Base-by-base conservation (phyloP, 352 stramenopile genomes). In the Pythium sp. region DNA sequence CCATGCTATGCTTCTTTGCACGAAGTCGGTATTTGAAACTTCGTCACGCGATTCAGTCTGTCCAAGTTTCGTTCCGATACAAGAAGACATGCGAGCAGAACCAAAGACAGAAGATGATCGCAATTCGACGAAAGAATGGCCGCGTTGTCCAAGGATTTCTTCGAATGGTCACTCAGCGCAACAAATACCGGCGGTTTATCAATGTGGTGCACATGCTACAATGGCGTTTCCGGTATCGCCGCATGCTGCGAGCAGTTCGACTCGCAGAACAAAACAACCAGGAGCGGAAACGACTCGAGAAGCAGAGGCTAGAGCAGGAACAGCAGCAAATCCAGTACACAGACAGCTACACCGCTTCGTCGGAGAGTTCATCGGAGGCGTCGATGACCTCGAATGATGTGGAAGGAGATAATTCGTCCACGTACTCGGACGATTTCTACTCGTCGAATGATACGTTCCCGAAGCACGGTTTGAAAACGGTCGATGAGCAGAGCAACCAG, bases 331-430 rank as follows among this genome's bases (percentile, higher is more conserved):
- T 73, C 6, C 81, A 91, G 71, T 90, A 83, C 69, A 79, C 75
- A 2, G 84, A 89, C 68, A 91, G 83, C 69, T 82, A 88, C 28
- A 92, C 84, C 0, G 84, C 81, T 4, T 94, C 86, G 32, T 91
- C 83, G 3, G 75, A 86, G 18, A 90, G 76, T 26, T 93, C 86
- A 15, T 85, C 77, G 2, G 75, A 85, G 28, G 65, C 76, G 7
- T 92, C 83, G 0, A 55, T 92, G 55, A 83, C 79, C 0, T 92
- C 83, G 9, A 89, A 94, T 61, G 86, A 93, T 57, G 81, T 91
- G 20, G 86, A 92, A 72, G 83, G 82, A 18, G 76, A 86, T 62
- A 73, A 75, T 6, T 91, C 86, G 32, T 90, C 84, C 14, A 77
- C 78, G 14, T 83, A 87, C 59, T 91, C 82, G 49, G 82, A 91